Base-by-base conservation (phyloP, 2,329 filamentous ascomycete genomes). In the Cytospora piceae region DNA sequence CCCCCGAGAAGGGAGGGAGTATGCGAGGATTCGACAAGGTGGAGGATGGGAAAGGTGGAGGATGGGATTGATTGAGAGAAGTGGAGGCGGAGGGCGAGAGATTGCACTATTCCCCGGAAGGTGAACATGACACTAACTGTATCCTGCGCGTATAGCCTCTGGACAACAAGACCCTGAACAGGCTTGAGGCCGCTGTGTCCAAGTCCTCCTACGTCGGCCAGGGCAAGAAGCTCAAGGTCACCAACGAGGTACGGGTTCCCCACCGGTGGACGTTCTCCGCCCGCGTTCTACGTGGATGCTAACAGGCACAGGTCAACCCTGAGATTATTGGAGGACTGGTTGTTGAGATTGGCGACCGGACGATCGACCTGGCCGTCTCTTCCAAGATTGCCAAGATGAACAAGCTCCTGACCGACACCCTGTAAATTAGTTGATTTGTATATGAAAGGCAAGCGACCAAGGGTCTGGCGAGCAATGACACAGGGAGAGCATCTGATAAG, bases 381-480 rank as follows among this genome's bases (percentile, higher is more conserved):
- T 85, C 91, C 79, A 96, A 94, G 87, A 90, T 99, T 81, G 87
- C 92, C 79, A 96, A 93, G 89, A 92, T 99, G 88, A 99, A 99
- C 92, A 99, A 98, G 90, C 90, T 97, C 79, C 91, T 99, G 78
- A 94, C 87, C 74, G 95, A 99, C 83, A 87, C 90, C 81, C 85
- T 99, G 91, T 99, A 97, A 92, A 93, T 72, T 74, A 75, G 72
- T 72, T 71, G 22, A 20, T 59, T 59, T 56, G 58, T 64, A 31
- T 56, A 46, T 42, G 56, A 32, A 15, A 34, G 42, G 29, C 54
- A 29, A 46, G 58, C 54, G 63, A 61, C 53, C 31, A 46, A 42
- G 24, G 58, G 51, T 53, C 37, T 22, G 32, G 14, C 27, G 55
- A 34, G 27, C 24, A 32, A 24, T 29, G 58, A 57, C 17, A 37